Base-by-base conservation (phyloP, 257 asterid genomes). In the Solanum clarkiae region DNA sequence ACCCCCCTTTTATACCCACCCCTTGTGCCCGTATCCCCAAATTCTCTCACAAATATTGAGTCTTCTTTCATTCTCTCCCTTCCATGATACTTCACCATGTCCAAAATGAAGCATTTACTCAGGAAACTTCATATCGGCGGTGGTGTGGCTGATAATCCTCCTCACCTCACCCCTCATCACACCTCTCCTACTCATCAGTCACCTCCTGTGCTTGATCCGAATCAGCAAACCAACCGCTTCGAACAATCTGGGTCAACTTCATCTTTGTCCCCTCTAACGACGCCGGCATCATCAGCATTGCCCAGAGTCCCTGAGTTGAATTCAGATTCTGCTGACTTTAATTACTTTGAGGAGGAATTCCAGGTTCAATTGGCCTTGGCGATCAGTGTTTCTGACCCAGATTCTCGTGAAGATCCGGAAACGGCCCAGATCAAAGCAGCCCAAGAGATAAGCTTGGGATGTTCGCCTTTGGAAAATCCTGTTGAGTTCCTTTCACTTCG, bases 301-400 rank as follows among this genome's bases (percentile, higher is more conserved):
- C 56, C 49, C 10, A 65, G 80, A 42, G 47, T 7, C 14, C 60
- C 60, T 26, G 82, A 77, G 82, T 12, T 66, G 65, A 71, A 74
- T 36, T 80, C 84, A 1, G 65, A 24, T 82, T 77, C 80, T 53
- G 42, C 87, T 29, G 91, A 89, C 87, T 93, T 92, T 86, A 91
- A 89, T 90, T 94, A 90, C 92, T 87, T 95, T 60, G 99, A 97
- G 91, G 99, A 97, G 97, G 99, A 97, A 90, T 97, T 94, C 86
- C 98, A 97, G 90, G 93, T 97, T 87, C 99, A 97, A 86, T 88
- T 97, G 93, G 99, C 99, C 83, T 86, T 97, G 89, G 99, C 99
- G 84, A 95, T 97, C 88, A 97, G 99, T 90, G 99, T 92, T 24
- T 97, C 99, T 80, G 99, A 95, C 93, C 90, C 91, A 75, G 91